Conservation (phyloP, 1,284 basidiomycete species). For the Pseudozyma hubeiensis region DNA sequence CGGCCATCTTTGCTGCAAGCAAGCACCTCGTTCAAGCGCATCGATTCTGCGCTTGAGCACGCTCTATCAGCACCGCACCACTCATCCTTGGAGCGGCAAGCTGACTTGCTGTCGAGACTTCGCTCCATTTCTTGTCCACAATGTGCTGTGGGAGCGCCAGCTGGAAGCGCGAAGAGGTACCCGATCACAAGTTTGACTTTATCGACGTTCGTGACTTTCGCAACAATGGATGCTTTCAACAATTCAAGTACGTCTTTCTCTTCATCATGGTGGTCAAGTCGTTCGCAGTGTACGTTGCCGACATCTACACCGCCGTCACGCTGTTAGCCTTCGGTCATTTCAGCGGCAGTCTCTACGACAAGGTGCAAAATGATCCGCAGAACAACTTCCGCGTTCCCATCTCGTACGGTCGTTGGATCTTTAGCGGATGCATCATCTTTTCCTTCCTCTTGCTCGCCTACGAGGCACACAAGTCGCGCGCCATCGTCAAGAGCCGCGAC, state of each 20-base stretch:
- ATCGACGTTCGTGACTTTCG: slow-evolving; percentile 92
- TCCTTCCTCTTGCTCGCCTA: slow-evolving; percentile 93
- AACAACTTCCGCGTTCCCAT: slow-evolving; percentile 89
- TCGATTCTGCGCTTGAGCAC: too few species aligned
- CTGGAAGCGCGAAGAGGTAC: slow-evolving; percentile 97
- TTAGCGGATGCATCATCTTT: slow-evolving; percentile 97
- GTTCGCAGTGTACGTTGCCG: slow-evolving; percentile 93
- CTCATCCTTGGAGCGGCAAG: background rate
- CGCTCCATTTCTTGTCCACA: background rate
- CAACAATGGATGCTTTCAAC: slow-evolving; percentile 84
- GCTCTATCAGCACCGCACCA: too few species aligned
- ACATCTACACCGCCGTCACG: slow-evolving; percentile 96
- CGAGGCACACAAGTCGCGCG: slow-evolving; percentile 89
- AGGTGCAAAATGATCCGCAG: slow-evolving; percentile 74
- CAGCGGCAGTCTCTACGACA: slow-evolving; percentile 82
- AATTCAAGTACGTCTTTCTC: slow-evolving; percentile 89
- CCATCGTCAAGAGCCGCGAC: slow-evolving; percentile 91
- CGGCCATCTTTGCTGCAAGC: too few species aligned
- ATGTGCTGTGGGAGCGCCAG: slow-evolving; percentile 61
- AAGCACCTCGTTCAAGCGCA: too few species aligned
- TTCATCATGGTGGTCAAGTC: slow-evolving; percentile 93
- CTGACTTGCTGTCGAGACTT: background rate
- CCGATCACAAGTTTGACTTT: slow-evolving; percentile 99
- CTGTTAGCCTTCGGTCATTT: slow-evolving; percentile 92
- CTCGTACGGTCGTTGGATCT: slow-evolving; percentile 90